Evolutionary conservation across 306 rosid genomes (phyloP), one percentile per base, ranked within the genome.

Genomic region (Medicago lupulina): DNA sequence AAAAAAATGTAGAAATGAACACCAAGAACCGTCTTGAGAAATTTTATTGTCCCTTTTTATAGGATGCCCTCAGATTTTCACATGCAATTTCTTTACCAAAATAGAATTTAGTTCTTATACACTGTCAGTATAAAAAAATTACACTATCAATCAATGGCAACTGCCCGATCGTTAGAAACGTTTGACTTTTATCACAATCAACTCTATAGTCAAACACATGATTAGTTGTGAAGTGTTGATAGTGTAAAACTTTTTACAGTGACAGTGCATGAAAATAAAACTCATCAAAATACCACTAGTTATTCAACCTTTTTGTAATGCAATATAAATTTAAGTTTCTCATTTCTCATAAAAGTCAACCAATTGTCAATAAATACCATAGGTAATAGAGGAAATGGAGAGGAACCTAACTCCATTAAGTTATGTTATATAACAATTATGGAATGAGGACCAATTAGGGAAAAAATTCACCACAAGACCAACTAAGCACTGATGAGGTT

Each of bases 391-490:
- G 10, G 10, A 50, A 50, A 50, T 6, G 19, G 19, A 51, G 58
- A n/a, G 18, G 18, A 51, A 2, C 11, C 23, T 7, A 53, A 53
- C 23, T 53, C 59, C 11, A 7, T 12, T 51, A 0, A 5, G 10
- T 46, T 46, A 46, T 10, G n/a, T n/a, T n/a, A n/a, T n/a, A n/a
- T n/a, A n/a, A n/a, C n/a, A n/a, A n/a, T n/a, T n/a, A n/a, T n/a
- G 47, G 47, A 7, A 46, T 50, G 61, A 18, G 54, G 40, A 61
- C 36, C 28, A 47, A 50, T 70, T 17, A 34, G 77, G 46, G n/a
- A 39, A 40, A 13, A 63, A 79, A 55, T 8, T 53, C 73, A 63
- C 53, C 57, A 28, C 43, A 80, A 80, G 10, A 49, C 25, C 53
- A 53, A 51, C 41, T 55, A 74, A 67, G 70, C 47, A 80, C 5